Evolutionary conservation across 768 basidiomycete genomes (phyloP).

Genomic region (Suillus subluteus): DNA sequence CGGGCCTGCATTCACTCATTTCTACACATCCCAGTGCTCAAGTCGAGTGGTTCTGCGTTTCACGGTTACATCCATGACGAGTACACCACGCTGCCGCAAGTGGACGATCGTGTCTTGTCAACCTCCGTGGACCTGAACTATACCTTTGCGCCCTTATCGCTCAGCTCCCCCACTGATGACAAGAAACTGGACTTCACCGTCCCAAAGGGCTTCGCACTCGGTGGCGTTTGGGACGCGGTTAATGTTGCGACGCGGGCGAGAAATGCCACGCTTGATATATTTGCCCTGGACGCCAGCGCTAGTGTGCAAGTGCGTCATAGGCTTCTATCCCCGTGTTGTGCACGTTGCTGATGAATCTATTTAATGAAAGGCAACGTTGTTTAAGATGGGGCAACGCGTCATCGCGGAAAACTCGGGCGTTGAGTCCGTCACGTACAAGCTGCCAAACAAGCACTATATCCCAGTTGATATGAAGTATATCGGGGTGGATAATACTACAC

Average conservation of each 20-base stretch:
- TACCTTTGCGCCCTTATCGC: conserved; percentile 53
- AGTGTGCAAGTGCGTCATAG: conserved; percentile 77
- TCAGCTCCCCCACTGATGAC: conserved; percentile 53
- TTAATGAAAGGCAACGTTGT: conserved; percentile 77
- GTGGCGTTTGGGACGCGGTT: conserved; percentile 62
- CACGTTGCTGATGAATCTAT: conserved; percentile 8
- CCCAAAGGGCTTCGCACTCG: conserved; percentile 40
- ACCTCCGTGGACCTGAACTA: conserved; percentile 84
- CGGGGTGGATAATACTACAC: conserved; percentile 69
- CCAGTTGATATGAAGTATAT: conserved; percentile 83
- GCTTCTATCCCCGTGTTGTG: conserved; percentile 4
- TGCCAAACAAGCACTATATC: conserved; percentile 96
- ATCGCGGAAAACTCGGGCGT: conserved; percentile 67
- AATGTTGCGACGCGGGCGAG: conserved; percentile 57
- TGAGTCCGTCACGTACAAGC: conserved; percentile 62
- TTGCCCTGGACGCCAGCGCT: conserved; percentile 87
- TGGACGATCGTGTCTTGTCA: conserved; percentile 88
- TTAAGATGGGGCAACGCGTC: conserved; percentile 82
- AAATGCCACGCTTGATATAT: conserved; percentile 72
- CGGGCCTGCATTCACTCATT: conserved; percentile 25
- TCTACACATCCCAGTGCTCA: conserved; percentile 62
- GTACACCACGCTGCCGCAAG: conserved; percentile 84
- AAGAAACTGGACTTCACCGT: conserved; percentile 54
- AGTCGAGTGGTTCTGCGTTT: conserved; percentile 88
- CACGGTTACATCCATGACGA: conserved; percentile 81